Evolutionary conservation across 495 filamentous ascomycete genomes (phyloP), one percentile per base, ranked within the genome.

Genomic region (Evansstolkia leycettana): DNA sequence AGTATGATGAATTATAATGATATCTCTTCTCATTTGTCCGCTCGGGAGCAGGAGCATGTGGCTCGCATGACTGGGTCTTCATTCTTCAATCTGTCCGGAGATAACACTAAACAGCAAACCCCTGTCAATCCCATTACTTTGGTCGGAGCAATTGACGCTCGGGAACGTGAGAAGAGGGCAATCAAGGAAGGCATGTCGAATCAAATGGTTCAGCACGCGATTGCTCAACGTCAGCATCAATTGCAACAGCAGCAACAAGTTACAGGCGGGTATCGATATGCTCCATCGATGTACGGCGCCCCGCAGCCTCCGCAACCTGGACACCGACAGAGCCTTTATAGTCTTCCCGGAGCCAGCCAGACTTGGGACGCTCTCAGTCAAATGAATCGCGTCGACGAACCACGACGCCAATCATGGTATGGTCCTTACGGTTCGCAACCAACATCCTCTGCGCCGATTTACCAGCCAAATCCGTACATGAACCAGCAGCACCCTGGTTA

Each of bases 11-110:
- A 57, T 36, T 49, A 60, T 31, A 60, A 52, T 30, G 78, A 84
- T 37, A 42, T 73, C 19, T 70, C 74, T n/a, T 67, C 65, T 2
- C 73, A 79, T 37, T 72, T 94, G 13, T 89, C 87, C 11, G 89
- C 89, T n/a, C 80, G 83, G 6, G 89, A 96, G 54, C 89, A 94
- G 49, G 85, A 94, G 52, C 81, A 93, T 48, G 77, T 96, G 18
- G 83, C 89, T n/a, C 74, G 85, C 20, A 67, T 84, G 40, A 94
- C 89, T 5, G 83, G 84, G 0, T 80, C 77, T 1, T 80, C 89
- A 2, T 68, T 96, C 41, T 76, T 93, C 45, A 78, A 77, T 23
- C 62, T 90, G 50, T 73, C 74, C 14, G 54, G 45, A 14, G 67
- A 73, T 8, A 72, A 65, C 20, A 64, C 58, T 20, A 64, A 61